Evolutionary conservation across 2,329 filamentous ascomycete genomes (phyloP).

Genomic region (Aspergillus intermedius): DNA sequence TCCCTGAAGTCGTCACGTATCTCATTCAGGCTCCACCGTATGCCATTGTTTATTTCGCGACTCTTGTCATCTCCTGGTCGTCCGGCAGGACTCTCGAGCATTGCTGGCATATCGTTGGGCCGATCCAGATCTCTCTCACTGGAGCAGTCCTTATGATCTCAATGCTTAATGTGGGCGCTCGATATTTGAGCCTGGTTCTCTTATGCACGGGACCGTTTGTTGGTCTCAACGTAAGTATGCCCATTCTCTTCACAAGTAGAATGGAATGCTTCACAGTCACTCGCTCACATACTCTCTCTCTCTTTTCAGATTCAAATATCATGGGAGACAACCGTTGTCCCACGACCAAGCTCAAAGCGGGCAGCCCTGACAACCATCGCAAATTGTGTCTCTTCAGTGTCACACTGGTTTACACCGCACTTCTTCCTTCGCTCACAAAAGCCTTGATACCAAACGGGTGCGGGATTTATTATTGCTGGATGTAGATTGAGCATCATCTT

Average conservation of each 20-base stretch:
- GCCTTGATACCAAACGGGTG: constrained; percentile 6
- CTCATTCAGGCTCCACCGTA: constrained; percentile 9
- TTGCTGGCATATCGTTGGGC: constrained; percentile 8
- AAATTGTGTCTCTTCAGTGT: constrained; percentile 8
- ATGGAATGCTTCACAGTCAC: neutral
- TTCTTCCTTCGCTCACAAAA: constrained; percentile 7
- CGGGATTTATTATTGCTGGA: constrained; percentile 5
- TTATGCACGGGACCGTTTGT: constrained; percentile 9
- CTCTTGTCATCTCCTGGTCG: constrained; percentile 5
- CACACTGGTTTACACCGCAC: constrained; percentile 8
- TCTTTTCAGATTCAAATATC: constrained; percentile 7
- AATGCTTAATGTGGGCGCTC: constrained; percentile 4
- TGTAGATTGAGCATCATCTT: constrained; percentile 4
- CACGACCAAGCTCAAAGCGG: constrained; percentile 7
- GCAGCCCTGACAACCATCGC: constrained; percentile 8
- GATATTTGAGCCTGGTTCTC: constrained; percentile 7
- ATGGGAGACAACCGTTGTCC: constrained; percentile 9
- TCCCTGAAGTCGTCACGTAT: constrained; percentile 5
- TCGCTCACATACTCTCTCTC: neutral
- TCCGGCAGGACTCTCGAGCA: constrained; percentile 4
- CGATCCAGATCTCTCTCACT: constrained; percentile 3
- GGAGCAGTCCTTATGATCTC: constrained; percentile 9
- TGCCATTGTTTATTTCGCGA: constrained; percentile 6
- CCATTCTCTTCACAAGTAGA: neutral
- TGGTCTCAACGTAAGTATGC: constrained; percentile 5